These are phyloP conservation scores for Aspergillus candidus DNA, from an alignment of 2,329 filamentous ascomycete species.

Conservation along the genomic window DNA sequence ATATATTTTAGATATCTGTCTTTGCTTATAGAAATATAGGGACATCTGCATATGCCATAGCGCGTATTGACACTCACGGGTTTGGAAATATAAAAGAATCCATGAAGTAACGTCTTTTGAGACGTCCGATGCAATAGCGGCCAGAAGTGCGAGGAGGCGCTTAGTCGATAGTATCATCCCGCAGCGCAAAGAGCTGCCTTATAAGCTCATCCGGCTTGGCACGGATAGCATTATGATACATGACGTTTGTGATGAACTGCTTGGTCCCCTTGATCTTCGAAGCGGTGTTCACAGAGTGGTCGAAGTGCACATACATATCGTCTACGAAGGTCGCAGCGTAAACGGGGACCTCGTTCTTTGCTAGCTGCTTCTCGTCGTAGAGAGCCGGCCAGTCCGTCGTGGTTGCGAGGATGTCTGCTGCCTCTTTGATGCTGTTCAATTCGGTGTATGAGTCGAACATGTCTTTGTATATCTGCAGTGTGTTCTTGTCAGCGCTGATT, in stretches of 20 bases:
- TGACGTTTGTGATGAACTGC: slow-evolving; percentile 75
- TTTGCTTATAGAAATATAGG: neutral
- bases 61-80: too few species aligned
- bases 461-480: slow-evolving; percentile 61
- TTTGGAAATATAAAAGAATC: too few species aligned
- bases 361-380: slow-evolving; percentile 68
- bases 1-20: neutral
- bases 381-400: slow-evolving; percentile 66
- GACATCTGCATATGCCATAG: too few species aligned
- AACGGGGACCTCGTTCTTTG: slow-evolving; percentile 72
- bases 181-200: slow-evolving; percentile 66
- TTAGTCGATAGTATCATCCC: slow-evolving; percentile 62
- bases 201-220: slow-evolving; percentile 70
- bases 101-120: too few species aligned
- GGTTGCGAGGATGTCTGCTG: slow-evolving; percentile 64
- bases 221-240: slow-evolving; percentile 81
- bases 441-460: slow-evolving; percentile 78
- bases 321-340: slow-evolving; percentile 79
- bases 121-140: neutral
- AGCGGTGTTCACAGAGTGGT: slow-evolving; percentile 67
- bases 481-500: neutral
- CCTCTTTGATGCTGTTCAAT: slow-evolving; percentile 60
- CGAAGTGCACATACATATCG: slow-evolving; percentile 88
- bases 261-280: slow-evolving; percentile 67
- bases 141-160: too few species aligned